These are phyloP conservation scores for Rehmannia glutinosa DNA, from an alignment of 257 asterid species.

Conservation along the genomic window DNA sequence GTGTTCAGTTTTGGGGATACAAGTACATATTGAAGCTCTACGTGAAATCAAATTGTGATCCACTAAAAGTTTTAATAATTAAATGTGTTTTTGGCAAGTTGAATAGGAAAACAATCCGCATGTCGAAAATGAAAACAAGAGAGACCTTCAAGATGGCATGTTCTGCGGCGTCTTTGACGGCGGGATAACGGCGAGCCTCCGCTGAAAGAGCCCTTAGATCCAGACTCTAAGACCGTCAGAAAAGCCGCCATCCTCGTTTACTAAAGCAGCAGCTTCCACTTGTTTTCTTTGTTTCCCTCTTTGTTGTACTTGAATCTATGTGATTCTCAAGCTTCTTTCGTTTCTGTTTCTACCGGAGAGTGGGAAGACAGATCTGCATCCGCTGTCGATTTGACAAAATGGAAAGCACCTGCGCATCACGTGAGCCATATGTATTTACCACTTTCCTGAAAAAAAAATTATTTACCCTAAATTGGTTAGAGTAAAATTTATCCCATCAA, in stretches of 20 bases:
- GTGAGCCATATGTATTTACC: too few relatives aligned
- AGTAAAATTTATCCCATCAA: too few relatives aligned
- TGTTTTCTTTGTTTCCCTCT: background rate
- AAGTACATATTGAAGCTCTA: background rate
- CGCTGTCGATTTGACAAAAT: too few relatives aligned
- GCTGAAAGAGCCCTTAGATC: constrained; percentile 95
- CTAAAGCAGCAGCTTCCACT: background rate
- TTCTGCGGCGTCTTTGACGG: constrained; percentile 97
- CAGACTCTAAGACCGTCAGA: constrained; percentile 93
- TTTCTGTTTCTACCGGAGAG: background rate
- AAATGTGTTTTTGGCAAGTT: background rate
- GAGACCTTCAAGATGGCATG: constrained; percentile 89
- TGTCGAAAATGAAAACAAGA: background rate
- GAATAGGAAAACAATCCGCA: background rate
- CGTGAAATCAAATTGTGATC: too few relatives aligned
- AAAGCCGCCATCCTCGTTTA: constrained; percentile 72
- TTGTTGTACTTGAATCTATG: background rate
- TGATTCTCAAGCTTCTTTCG: background rate
- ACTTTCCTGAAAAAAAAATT: too few relatives aligned
- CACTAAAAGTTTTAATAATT: background rate
- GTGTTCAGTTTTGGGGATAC: background rate
- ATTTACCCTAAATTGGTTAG: too few relatives aligned
- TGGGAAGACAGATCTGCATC: constrained; percentile 29
- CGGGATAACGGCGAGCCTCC: constrained; percentile 96
- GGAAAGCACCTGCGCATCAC: too few relatives aligned